Base-by-base conservation (phyloP, 177 flowering plant genomes). In the Viscum album region DNA sequence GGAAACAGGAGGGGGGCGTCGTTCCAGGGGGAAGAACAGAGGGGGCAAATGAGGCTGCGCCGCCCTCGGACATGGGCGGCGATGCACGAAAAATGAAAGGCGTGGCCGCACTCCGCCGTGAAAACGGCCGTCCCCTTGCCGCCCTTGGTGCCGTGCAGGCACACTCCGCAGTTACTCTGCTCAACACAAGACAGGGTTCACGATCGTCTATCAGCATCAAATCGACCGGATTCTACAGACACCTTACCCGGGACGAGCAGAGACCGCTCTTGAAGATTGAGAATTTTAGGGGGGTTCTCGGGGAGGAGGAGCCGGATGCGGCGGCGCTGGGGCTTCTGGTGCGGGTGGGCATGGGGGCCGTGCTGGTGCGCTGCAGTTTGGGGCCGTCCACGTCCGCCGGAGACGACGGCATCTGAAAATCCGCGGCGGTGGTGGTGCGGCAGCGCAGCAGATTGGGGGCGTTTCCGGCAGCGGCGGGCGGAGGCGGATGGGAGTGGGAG, bases 81-180 rank as follows among this genome's bases (percentile, higher is more conserved):
- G 24, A 84, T 78, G 77, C 87, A 84, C 24, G 79, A 79, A 64
- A 84, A 84, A 66, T 84, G 87, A 58, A 82, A 84, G n/a, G 81
- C 76, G 72, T 82, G 84, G 0, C 74, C 58, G 68, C 87, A 84
- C 66, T 84, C 84, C 23, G 85, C 83, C 16, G 88, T 81, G 75
- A 74, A 84, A 4, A 84, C 79, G 47, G 88, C 85, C 39, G 80
- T 81, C 29, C 88, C 84, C 36, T 80, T 80, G 7, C 52, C 52
- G 0, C 79, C 74, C 74, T 77, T 80, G 70, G 80, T 74, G 66
- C 78, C 80, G 43, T 75, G 75, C 68, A 72, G 50, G 69, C 88
- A 83, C 34, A 83, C 70, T 35, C 83, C 85, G 58, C 85, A 84
- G 65, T 76, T 80, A 62, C 78, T 81, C 87, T 84, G 83, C 21